Evolutionary conservation across 2,329 filamentous ascomycete species (phyloP), one percentile per base, ranked within the genome.

Genomic region (Ophidiomyces ophidiicola): DNA sequence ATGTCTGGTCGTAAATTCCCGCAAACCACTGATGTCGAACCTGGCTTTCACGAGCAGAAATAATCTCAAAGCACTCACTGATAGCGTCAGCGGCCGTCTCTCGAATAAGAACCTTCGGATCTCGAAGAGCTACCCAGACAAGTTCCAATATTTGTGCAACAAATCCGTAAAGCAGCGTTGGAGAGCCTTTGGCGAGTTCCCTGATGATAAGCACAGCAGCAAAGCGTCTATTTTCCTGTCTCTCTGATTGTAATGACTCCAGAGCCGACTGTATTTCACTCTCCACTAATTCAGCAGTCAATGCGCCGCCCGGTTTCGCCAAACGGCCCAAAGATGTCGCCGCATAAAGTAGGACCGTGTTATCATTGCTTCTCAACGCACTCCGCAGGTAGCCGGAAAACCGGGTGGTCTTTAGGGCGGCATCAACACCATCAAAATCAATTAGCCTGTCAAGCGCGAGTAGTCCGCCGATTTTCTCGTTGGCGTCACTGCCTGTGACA

Each of bases 231-330:
- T 88, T 88, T 64, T 98, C 90, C 51, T 93, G 79, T 48, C 88
- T 76, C 57, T 96, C 92, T 34, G 87, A 87, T 57, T 96, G 88
- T 42, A 98, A 74, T 83, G 87, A 96, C 64, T 98, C 90, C 39
- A 98, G 70, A 1, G 92, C 87, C 12, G 86, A 90, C 60, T 94
- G 92, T 45, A 96, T 87, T 62, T 98, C 88, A 39, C 86, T 88
- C 56, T 98, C 90, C 42, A 98, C 90, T 39, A 98, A 69, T 60
- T 96, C 88, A 5, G 88, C 92, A 31, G 93, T 94, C 47, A 96
- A 70, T 21, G 90, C 87, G 44, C 90, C 90, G 46, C 90, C 90
- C 0, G 90, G 90, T 49, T 84, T 80, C 45, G 88, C 93, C 44
- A 98, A 72, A 56, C 87, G 83, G 32, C 90, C 90, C 19, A 98